phyloP scores from a whole-genome alignment of 2,329 filamentous ascomycete genomes.

The Colletotrichum cereale region DNA sequence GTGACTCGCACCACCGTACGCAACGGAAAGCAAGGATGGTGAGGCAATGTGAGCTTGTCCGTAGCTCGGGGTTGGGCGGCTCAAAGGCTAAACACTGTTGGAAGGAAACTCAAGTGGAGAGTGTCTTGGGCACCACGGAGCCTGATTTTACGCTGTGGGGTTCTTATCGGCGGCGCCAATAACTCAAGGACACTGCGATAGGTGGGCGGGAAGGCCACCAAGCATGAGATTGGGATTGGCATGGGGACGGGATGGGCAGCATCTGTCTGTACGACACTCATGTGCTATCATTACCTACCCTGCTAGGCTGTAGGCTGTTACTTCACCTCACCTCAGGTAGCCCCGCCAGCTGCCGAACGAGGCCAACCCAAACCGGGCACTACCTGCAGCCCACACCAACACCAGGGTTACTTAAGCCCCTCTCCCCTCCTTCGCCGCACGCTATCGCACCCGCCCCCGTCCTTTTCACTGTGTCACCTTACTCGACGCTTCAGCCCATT shows the following conservation, averaged over 20 bases:
- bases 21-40: conserved; percentile 9
- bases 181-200: background rate
- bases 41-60: conserved; percentile 1
- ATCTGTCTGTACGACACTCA: background rate
- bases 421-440: conserved; percentile 30
- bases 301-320: no score
- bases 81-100: background rate
- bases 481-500: conserved; percentile 25
- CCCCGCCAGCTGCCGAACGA: conserved; percentile 9
- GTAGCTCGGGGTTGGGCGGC: conserved; percentile 5
- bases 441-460: conserved; percentile 14
- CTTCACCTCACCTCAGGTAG: background rate
- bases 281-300: background rate
- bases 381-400: conserved; percentile 6
- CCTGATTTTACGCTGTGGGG: background rate
- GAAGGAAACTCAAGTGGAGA: background rate
- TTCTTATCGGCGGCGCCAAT: background rate
- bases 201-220: no score
- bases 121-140: background rate
- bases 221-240: background rate
- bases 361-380: conserved; percentile 15
- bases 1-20: conserved; percentile 14
- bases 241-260: conserved; percentile 2
- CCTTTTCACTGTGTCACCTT: conserved; percentile 21
- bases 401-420: conserved; percentile 39